Percentiles rank a stretch among this genome's conserved stretches.
These are phyloP conservation scores for Monascus purpureus DNA, from an alignment of 495 filamentous ascomycete species.

Conservation along the genomic window DNA sequence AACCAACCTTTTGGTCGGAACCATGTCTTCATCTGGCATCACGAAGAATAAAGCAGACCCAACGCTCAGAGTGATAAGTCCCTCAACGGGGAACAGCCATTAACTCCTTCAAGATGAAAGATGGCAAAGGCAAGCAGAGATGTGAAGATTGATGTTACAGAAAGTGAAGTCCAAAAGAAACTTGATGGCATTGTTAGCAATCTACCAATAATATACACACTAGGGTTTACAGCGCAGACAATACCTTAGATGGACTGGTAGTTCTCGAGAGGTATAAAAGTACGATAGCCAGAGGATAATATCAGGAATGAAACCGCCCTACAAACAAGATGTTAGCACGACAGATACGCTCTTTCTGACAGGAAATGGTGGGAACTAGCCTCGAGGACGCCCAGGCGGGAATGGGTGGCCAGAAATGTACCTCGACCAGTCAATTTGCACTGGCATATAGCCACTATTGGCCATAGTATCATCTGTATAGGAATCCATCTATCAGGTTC, in stretches of 20 bases:
- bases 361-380: not conserved
- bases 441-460: constrained; percentile 49
- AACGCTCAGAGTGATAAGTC: constrained; percentile 35
- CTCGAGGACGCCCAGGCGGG: constrained; percentile 48
- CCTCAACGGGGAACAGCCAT: constrained; percentile 41
- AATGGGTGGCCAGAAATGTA: constrained; percentile 47
- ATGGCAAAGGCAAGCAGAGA: constrained; percentile 32
- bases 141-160: constrained; percentile 28
- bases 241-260: constrained; percentile 46
- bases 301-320: constrained; percentile 48
- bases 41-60: constrained; percentile 37
- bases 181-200: constrained; percentile 6
- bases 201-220: constrained; percentile 25
- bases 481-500: constrained; percentile 74
- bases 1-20: constrained; percentile 49
- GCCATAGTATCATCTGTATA: constrained; percentile 60
- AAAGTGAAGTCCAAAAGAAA: constrained; percentile 51
- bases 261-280: constrained; percentile 48
- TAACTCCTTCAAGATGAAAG: constrained; percentile 24
- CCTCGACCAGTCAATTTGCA: constrained; percentile 41
- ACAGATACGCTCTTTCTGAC: too few species aligned
- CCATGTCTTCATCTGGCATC: constrained; percentile 46
- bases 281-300: constrained; percentile 52
- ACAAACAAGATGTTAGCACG: too few species aligned
- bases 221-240: too few species aligned